Conservation (phyloP, 1,139 yeast species). For the Candida glucosophila region DNA sequence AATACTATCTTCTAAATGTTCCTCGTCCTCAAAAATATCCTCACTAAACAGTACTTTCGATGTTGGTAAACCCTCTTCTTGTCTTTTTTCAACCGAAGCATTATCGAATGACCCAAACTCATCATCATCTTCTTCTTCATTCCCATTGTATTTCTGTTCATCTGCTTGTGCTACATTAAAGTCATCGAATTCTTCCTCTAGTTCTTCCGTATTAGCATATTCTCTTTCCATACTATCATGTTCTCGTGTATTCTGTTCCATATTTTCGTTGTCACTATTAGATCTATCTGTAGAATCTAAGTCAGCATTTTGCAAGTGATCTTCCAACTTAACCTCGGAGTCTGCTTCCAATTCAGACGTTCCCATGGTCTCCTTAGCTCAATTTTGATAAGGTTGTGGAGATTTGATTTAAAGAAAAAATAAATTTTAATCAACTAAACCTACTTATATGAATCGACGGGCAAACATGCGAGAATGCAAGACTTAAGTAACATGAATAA, state of each 20-base stretch:
- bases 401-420: no score
- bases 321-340: neutral
- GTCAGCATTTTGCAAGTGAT: no score
- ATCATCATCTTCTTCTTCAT: constrained; percentile 9
- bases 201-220: constrained; percentile 1
- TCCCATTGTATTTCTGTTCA: constrained; percentile 1
- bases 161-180: constrained; percentile 1
- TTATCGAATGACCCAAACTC: constrained; percentile 35
- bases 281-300: no score
- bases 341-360: neutral
- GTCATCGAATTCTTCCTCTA: constrained; percentile 1
- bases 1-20: no score
- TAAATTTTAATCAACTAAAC: no score
- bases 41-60: no score
- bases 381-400: no score
- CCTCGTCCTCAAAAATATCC: no score
- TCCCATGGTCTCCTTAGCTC: no score
- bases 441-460: no score
- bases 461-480: no score
- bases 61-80: constrained; percentile 1
- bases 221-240: neutral
- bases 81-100: constrained; percentile 28
- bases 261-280: neutral
- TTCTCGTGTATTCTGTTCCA: neutral
- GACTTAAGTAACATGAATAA: no score